Base-by-base conservation (phyloP, 108 stramenopile species). In the Thalassiosira profunda region DNA sequence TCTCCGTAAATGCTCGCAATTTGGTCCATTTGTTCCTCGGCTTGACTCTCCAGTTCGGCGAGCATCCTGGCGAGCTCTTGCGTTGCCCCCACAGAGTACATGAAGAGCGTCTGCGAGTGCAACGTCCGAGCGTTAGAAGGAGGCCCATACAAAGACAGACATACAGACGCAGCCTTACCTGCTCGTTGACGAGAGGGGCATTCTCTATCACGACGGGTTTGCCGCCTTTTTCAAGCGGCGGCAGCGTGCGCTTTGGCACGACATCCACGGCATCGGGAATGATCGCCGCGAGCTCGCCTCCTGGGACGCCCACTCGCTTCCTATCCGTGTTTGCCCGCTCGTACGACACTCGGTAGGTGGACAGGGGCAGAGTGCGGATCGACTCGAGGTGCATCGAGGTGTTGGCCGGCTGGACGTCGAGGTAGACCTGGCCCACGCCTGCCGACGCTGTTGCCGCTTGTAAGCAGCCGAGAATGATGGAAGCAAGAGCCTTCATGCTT, bases 81-180 rank as follows among this genome's bases (percentile, higher is more conserved):
- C 1, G 83, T 80, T 15, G 91, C 91, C 14, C 84, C 91, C 1
- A 92, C 67, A 54, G 67, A 79, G 60, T 84, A 68, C 86, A 84
- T 82, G 62, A 92, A 92, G 4, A 92, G 52, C 4, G 68, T 74
- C 28, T 66, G 58, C 8, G 86, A 86, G 55, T 92, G 85, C 4
- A 92, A 72, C 15, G 78, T 70, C 6, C 86, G 84, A 37, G 87
- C 58, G 58, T 48, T 21, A n/a, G n/a, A n/a, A n/a, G n/a, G n/a
- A n/a, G n/a, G n/a, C n/a, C n/a, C n/a, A n/a, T n/a, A n/a, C n/a
- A n/a, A n/a, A n/a, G n/a, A n/a, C n/a, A n/a, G n/a, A n/a, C n/a
- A n/a, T n/a, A n/a, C n/a, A n/a, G n/a, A n/a, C n/a, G n/a, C n/a
- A n/a, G 24, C 47, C 25, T 8, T 20, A 31, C 1, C 15, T 52